Base-by-base conservation (phyloP, 2,329 filamentous ascomycete genomes). In the Hortaea werneckii region DNA sequence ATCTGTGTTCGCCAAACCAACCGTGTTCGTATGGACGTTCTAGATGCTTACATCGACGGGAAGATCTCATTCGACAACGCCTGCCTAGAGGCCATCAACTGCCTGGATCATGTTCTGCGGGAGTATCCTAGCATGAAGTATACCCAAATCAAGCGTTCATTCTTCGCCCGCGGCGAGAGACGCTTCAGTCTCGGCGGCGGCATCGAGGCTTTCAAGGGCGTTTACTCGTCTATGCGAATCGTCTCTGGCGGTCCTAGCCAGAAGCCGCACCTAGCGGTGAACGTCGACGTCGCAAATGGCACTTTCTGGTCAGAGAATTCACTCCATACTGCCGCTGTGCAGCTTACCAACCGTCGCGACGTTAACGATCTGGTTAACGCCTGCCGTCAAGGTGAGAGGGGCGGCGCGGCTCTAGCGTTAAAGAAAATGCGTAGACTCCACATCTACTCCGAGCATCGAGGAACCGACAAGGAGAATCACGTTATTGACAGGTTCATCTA, bases 211-310 rank as follows among this genome's bases (percentile, higher is more conserved):
- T 82, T 87, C 69, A 95, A 94, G 62, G 92, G 92, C 29, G 83
- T 88, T 4, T 96, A 95, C 57, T 80, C 87, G 7, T 88, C 89
- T 0, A 81, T 95, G 42, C 80, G 87, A 37, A 76, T 90, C 20
- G 83, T 82, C 40, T 75, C 86, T 58, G 49, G 68, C 63, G 53
- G 61, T 29, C 66, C 70, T 1, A 74, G 77, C 29, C 75, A 78
- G 27, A 79, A 78, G 6, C 50, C 45, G 20, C 50, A 45, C 13
- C 73, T 96, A 5, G 79, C 84, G 0, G 70, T 98, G 61, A 96
- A 95, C 56, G 80, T 94, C 8, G 90, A 98, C 58, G 84, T 95
- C 29, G 83, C 89, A 46, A 95, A 96, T 60, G 85, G 87, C 0
- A 85, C 84, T 8, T 98, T 98, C 68, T 96, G 86, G 83, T 74